Base-by-base conservation (phyloP, 2,329 filamentous ascomycete species). In the Moelleriella libera region DNA sequence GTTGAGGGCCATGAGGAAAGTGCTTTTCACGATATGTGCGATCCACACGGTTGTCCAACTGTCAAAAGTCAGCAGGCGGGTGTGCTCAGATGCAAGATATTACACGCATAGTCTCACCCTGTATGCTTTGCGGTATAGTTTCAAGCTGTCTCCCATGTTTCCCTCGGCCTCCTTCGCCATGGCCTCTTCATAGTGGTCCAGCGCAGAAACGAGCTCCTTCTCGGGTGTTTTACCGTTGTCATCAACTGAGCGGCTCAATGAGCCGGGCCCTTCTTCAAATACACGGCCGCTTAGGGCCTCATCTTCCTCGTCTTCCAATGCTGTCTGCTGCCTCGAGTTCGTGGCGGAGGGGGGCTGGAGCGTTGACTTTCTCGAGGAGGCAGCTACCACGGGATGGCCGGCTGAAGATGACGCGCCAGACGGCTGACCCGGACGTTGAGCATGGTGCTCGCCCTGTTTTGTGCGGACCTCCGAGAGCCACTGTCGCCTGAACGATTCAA, bases 141-240 rank as follows among this genome's bases (percentile, higher is more conserved):
- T 80, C 48, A 98, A 63, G 60, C 90, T 97, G 52, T 97, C 90
- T 5, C 89, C 88, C 45, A 97, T 71, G 52, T 80, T 92, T 1
- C 92, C 92, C 56, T 85, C 78, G 0, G 75, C 77, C 66, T 98
- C 92, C 63, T 82, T 88, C 65, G 94, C 85, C 48, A 95, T 89
- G 4, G 90, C 92, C 60, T 78, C 80, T 62, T 97, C 92, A 58
- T 92, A 97, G 63, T 95, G 86, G 56, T 97, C 92, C 12, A 98
- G 67, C 1, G 92, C 92, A 9, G 89, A 85, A 28, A 71, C 69
- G 5, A 85, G 85, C 55, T 83, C 64, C 48, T 54, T 62, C 9
- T 63, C 57, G 30, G 43, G 47, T 47, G 29, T 40, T 43, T 47
- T 8, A 41, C 45, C 6, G 50, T n/a, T 6, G 21, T 47, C 51